Percentiles rank a stretch among this genome's conserved stretches.
Evolutionary conservation across 2,329 filamentous ascomycete species (phyloP).

Genomic region (Chrysoporthe puriensis): DNA sequence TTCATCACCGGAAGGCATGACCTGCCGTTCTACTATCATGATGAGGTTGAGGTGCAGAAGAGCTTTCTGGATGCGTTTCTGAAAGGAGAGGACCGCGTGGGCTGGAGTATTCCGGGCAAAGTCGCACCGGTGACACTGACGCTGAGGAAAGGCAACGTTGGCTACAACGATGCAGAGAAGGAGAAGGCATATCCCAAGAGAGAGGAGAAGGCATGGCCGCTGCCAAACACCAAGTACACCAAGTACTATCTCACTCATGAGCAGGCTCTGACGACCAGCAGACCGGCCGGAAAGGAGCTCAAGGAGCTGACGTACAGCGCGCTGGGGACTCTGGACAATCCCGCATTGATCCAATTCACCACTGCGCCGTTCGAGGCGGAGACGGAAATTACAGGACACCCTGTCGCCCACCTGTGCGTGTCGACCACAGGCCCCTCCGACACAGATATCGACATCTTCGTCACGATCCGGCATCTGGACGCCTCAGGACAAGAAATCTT

Average conservation of each 20-base stretch:
- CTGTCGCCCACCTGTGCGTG: slow-evolving; percentile 66
- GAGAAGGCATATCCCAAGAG: slow-evolving; percentile 61
- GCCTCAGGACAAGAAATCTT: slow-evolving; percentile 59
- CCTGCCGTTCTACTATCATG: slow-evolving; percentile 71
- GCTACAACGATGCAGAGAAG: slow-evolving; percentile 65
- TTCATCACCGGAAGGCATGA: slow-evolving; percentile 74
- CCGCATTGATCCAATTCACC: slow-evolving; percentile 60
- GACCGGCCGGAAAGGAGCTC: slow-evolving; percentile 32
- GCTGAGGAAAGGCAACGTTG: slow-evolving; percentile 68
- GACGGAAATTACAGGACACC: slow-evolving; percentile 71
- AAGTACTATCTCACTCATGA: slow-evolving; percentile 61
- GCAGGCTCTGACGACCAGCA: slow-evolving; percentile 42
- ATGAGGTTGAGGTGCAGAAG: slow-evolving; percentile 69
- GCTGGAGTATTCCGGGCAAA: slow-evolving; percentile 63
- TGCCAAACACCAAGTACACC: slow-evolving; percentile 66
- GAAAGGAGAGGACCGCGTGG: slow-evolving; percentile 64
- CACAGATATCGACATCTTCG: slow-evolving; percentile 65
- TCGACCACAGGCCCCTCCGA: slow-evolving; percentile 61
- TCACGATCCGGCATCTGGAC: slow-evolving; percentile 63
- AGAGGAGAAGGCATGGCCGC: slow-evolving; percentile 67
- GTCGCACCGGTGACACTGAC: slow-evolving; percentile 63
- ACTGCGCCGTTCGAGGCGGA: slow-evolving; percentile 62
- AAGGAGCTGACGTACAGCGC: slow-evolving; percentile 61
- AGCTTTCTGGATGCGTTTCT: slow-evolving; percentile 74
- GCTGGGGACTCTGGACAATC: slow-evolving; percentile 58